Conservation (phyloP, 306 rosid genomes). For the Prunus armeniaca region DNA sequence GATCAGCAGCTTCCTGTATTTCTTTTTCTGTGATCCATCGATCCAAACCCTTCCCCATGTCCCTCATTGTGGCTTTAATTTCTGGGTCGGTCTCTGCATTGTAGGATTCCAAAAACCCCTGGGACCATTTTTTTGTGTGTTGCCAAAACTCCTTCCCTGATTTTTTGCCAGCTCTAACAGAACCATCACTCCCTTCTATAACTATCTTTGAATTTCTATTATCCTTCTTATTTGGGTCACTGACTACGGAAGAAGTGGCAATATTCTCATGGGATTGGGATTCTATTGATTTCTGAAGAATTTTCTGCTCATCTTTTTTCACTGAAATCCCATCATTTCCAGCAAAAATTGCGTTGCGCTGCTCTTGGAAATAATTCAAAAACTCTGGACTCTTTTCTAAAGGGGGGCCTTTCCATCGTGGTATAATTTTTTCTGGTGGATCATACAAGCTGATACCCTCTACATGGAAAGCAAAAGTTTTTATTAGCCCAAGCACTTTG, state of each 20-base stretch:
- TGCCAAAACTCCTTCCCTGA: slow-evolving; percentile 96
- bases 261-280: slow-evolving; percentile 35
- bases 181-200: slow-evolving; percentile 91
- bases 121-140: slow-evolving; percentile 96
- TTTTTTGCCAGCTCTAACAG: slow-evolving; percentile 72
- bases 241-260: slow-evolving; percentile 23
- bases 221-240: slow-evolving; percentile 33
- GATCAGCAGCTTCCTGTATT: slow-evolving; percentile 79
- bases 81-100: slow-evolving; percentile 88
- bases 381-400: slow-evolving; percentile 69
- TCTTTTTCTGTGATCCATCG: slow-evolving; percentile 93
- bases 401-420: slow-evolving; percentile 85
- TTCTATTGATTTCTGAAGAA: slow-evolving; percentile 36
- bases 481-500: slow-evolving; percentile 22
- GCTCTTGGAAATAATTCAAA: slow-evolving; percentile 54
- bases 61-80: slow-evolving; percentile 68
- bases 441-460: slow-evolving; percentile 91
- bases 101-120: slow-evolving; percentile 75
- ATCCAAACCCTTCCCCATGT: slow-evolving; percentile 83
- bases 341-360: slow-evolving; percentile 40
- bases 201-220: slow-evolving; percentile 45
- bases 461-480: slow-evolving; percentile 28
- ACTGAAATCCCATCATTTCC: slow-evolving; percentile 23
- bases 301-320: slow-evolving; percentile 43
- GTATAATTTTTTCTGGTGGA: slow-evolving; percentile 81